Conservation (phyloP, 768 basidiomycete species). For the Tricholoma bakamatsutake region DNA sequence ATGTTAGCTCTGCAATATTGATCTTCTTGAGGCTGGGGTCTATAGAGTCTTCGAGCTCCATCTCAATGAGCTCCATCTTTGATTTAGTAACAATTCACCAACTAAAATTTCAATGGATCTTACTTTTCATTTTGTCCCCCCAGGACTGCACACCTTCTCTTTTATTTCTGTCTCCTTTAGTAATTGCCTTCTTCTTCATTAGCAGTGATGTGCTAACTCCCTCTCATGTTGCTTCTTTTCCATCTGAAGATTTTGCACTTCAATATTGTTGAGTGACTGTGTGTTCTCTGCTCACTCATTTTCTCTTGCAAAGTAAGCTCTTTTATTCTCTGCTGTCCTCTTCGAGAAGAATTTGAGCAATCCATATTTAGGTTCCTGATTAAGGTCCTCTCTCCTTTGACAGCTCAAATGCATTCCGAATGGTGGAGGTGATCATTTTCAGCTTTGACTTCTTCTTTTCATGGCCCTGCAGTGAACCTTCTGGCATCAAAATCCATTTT, state of each 20-base stretch:
- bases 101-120: background rate
- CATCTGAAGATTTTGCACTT: background rate
- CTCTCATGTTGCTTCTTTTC: background rate
- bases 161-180: background rate
- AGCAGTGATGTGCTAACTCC: background rate
- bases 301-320: too few relatives aligned
- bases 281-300: too few relatives aligned
- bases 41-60: background rate
- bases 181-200: background rate
- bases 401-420: too few relatives aligned
- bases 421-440: too few relatives aligned
- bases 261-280: too few relatives aligned
- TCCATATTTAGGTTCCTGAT: too few relatives aligned
- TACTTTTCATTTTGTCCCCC: constrained; percentile 1
- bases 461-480: too few relatives aligned
- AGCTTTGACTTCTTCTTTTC: too few relatives aligned
- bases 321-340: too few relatives aligned
- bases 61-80: background rate
- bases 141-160: background rate
- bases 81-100: background rate
- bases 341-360: too few relatives aligned
- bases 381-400: too few relatives aligned
- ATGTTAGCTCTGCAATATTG: background rate
- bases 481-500: too few relatives aligned
- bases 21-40: constrained; percentile 1